Evolutionary conservation across 257 asterid genomes (phyloP).

Genomic region (Nicotiana knightiana): DNA sequence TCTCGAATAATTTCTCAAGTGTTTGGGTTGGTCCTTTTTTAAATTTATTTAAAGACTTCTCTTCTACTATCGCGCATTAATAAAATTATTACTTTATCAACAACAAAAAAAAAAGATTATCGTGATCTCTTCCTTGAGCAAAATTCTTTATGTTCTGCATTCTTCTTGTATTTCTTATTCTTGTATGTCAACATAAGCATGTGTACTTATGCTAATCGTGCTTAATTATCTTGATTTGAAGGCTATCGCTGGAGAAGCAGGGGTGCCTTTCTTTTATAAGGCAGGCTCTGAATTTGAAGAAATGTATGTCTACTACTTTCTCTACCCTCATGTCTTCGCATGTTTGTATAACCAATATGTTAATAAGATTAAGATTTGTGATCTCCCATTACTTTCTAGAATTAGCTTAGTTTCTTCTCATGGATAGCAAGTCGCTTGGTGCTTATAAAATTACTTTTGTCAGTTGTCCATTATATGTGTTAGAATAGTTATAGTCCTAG

Average conservation of each 20-base stretch:
- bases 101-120: too few relatives aligned
- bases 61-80: background rate
- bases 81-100: too few relatives aligned
- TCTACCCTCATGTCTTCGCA: background rate
- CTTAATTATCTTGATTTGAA: slow-evolving; percentile 30
- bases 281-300: slow-evolving; percentile 99
- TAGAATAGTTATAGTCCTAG: too few relatives aligned
- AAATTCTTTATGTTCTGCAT: background rate
- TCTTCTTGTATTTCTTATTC: background rate
- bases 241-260: slow-evolving; percentile 99
- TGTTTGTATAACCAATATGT: background rate
- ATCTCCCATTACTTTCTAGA: slow-evolving; percentile 1
- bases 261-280: slow-evolving; percentile 93
- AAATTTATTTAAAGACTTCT: background rate
- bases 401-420: background rate
- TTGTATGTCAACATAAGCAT: background rate
- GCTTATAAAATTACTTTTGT: background rate
- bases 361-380: background rate
- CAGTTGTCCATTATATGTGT: background rate
- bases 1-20: background rate
- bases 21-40: background rate
- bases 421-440: background rate
- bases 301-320: slow-evolving; percentile 48
- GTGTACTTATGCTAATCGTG: background rate
- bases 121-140: background rate